Evolutionary conservation across 2,329 filamentous ascomycete species (phyloP).

Genomic region (Xylariomycetidae sp.): DNA sequence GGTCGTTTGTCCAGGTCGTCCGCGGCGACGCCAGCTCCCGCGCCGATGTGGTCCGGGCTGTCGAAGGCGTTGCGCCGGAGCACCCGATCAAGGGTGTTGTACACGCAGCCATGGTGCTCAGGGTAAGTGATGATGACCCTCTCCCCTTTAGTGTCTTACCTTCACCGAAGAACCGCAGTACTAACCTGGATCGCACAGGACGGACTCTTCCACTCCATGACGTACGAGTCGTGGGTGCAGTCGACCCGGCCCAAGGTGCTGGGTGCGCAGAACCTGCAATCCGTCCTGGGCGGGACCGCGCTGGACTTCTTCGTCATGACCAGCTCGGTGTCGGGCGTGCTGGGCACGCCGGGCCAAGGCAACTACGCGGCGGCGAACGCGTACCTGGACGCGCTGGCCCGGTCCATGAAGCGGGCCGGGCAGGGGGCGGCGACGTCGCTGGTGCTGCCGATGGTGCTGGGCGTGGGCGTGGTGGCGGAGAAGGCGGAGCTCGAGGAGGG

Average conservation of each 20-base stretch:
- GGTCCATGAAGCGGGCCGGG: conserved; percentile 6
- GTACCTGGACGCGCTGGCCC: conserved; percentile 16
- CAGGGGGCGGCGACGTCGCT: conserved; percentile 11
- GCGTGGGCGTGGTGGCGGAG: conserved; percentile 13
- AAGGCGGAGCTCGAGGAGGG: conserved; percentile 11
- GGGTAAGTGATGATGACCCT: conserved; percentile 4
- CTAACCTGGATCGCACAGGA: not conserved
- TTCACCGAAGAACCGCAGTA: not conserved
- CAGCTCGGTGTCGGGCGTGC: conserved; percentile 16
- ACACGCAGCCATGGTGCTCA: conserved; percentile 21
- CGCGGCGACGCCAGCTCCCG: conserved; percentile 8
- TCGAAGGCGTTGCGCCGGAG: conserved; percentile 3
- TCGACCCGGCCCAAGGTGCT: conserved; percentile 11
- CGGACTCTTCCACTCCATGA: conserved; percentile 10
- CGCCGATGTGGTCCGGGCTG: conserved; percentile 3
- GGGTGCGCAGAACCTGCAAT: conserved; percentile 11
- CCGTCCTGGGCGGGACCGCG: conserved; percentile 4
- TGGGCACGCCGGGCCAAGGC: conserved; percentile 14
- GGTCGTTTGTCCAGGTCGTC: conserved; percentile 7
- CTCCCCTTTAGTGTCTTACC: not conserved
- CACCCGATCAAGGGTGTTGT: conserved; percentile 18
- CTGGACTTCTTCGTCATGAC: conserved; percentile 21
- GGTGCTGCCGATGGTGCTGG: conserved; percentile 19
- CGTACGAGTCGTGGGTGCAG: conserved; percentile 3
- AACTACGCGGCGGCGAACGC: conserved; percentile 19